Percentiles rank a stretch among this genome's conserved stretches.
Evolutionary conservation across 73 alveolate genomes (phyloP).

Genomic region (Tetrahymena borealis): DNA sequence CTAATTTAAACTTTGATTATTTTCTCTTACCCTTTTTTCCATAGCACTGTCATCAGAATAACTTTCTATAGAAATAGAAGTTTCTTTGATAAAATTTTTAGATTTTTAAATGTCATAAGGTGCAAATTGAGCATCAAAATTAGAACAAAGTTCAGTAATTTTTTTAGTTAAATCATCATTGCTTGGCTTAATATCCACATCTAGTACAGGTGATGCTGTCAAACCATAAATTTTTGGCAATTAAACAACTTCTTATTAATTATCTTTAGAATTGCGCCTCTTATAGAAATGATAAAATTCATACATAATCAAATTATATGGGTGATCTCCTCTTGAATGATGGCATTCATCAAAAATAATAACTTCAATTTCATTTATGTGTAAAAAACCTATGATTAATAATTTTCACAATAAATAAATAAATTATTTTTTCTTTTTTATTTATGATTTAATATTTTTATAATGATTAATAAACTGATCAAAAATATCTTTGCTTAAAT

Average conservation of each 20-base stretch:
- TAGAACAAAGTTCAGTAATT: not conserved
- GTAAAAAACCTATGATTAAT: slow-evolving; percentile 11
- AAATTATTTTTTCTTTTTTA: too few relatives aligned
- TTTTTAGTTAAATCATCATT: not conserved
- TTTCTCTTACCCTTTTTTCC: not conserved
- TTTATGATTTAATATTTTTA: too few relatives aligned
- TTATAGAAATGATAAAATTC: slow-evolving; percentile 11
- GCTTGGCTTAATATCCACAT: not conserved
- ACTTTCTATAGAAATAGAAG: not conserved
- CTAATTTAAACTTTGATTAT: not conserved
- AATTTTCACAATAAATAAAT: too few relatives aligned
- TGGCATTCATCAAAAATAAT: slow-evolving; percentile 43
- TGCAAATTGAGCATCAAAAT: not conserved
- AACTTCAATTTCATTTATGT: not conserved
- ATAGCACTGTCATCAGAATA: not conserved
- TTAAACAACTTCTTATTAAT: too few relatives aligned
- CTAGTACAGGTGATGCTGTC: slow-evolving; percentile 34
- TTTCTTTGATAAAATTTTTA: not conserved
- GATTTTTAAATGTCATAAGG: not conserved
- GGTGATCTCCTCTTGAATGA: slow-evolving; percentile 19
- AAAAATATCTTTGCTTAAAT: too few relatives aligned
- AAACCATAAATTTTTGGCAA: slow-evolving; percentile 8
- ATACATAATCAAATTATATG: slow-evolving; percentile 11
- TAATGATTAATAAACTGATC: too few relatives aligned
- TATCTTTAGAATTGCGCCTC: not conserved